phyloP scores from a whole-genome alignment of 305 asterid species.

The Coffea humblotiana region DNA sequence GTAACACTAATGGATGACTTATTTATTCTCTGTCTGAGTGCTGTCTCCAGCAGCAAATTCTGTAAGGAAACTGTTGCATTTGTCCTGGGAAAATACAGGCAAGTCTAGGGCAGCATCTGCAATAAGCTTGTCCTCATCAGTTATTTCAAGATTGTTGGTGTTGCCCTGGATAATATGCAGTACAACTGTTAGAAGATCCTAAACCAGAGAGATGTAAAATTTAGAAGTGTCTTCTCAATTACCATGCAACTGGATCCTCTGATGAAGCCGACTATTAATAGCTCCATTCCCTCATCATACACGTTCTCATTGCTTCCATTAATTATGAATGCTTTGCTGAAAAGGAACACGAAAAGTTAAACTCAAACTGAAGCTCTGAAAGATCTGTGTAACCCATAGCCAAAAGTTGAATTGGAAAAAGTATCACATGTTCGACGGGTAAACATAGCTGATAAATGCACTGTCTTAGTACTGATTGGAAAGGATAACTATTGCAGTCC shows the following conservation, averaged over 20 bases:
- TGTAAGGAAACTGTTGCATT: slow-evolving; percentile 30
- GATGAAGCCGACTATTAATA: slow-evolving; percentile 68
- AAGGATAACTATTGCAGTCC: background rate
- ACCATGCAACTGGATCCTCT: slow-evolving; percentile 55
- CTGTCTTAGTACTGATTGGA: background rate
- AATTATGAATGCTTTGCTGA: slow-evolving; percentile 55
- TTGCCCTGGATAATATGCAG: slow-evolving; percentile 43
- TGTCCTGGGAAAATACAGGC: slow-evolving; percentile 45
- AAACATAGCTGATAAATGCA: background rate
- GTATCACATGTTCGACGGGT: background rate
- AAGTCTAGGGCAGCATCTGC: slow-evolving; percentile 51
- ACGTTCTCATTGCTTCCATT: slow-evolving; percentile 30
- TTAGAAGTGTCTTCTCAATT: slow-evolving; percentile 1
- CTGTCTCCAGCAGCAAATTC: slow-evolving; percentile 20
- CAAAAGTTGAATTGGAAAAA: too few relatives aligned
- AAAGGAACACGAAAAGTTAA: slow-evolving; percentile 16
- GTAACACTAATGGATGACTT: background rate
- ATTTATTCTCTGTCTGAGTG: slow-evolving; percentile 7
- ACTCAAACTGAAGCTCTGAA: slow-evolving; percentile 3
- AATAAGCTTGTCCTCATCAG: slow-evolving; percentile 55
- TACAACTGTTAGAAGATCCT: slow-evolving; percentile 1
- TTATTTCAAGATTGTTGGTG: slow-evolving; percentile 36
- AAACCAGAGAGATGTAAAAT: too few relatives aligned
- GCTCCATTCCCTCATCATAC: slow-evolving; percentile 47
- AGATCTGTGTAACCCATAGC: background rate